Evolutionary conservation across 208 protist genomes (phyloP).

Genomic region (Leishmania tarentolae): DNA sequence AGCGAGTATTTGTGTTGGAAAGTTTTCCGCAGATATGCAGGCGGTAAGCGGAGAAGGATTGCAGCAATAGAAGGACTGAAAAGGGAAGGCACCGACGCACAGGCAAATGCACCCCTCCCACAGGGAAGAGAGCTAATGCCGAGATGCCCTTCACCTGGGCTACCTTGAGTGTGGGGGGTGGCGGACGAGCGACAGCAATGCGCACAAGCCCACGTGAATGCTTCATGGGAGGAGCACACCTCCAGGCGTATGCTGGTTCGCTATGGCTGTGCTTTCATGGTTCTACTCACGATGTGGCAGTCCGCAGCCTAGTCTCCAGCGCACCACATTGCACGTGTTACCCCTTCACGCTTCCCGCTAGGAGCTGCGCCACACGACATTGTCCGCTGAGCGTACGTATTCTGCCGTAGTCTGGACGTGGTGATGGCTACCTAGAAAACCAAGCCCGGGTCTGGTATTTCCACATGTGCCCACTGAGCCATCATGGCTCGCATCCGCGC

Average conservation of each 20-base stretch:
- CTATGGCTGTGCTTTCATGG: neutral
- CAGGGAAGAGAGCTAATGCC: neutral
- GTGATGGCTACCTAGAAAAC: too few species aligned
- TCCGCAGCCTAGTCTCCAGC: neutral
- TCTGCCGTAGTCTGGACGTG: too few species aligned
- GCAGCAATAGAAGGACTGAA: neutral
- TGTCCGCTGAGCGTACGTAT: too few species aligned
- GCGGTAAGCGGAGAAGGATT: neutral
- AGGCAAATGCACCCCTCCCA: neutral
- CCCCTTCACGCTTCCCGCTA: too few species aligned
- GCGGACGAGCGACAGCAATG: neutral
- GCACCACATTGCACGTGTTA: too few species aligned
- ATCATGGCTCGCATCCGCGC: too few species aligned
- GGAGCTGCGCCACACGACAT: too few species aligned
- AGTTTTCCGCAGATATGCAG: neutral
- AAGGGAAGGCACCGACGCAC: neutral
- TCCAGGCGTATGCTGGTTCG: neutral
- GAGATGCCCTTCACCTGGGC: neutral
- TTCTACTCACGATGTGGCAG: neutral
- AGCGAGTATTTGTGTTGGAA: neutral
- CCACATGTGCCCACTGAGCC: too few species aligned
- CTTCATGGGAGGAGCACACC: neutral
- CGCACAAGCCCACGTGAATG: neutral
- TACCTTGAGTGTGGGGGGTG: neutral
- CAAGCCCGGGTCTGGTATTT: too few species aligned